Percentiles rank a stretch among this genome's conserved stretches.
These are phyloP conservation scores for Wickerhamomyces rabaulensis DNA, from an alignment of 805 yeast genomes.

Conservation along the genomic window DNA sequence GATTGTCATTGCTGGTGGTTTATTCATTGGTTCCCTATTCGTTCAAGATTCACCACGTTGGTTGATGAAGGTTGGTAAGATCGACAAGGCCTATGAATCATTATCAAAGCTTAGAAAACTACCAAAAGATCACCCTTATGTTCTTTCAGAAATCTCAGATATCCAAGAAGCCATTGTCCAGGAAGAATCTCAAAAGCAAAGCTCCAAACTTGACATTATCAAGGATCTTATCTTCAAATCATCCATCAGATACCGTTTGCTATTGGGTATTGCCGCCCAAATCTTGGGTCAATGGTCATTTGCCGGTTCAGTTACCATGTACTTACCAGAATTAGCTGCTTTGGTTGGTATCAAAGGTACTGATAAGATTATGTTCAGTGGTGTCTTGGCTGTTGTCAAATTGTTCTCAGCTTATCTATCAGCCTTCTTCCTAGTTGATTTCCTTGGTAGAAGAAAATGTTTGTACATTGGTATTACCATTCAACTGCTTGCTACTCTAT, in stretches of 20 bases:
- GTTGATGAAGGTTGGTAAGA: slow-evolving; percentile 34
- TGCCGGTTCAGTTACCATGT: slow-evolving; percentile 50
- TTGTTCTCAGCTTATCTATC: slow-evolving; percentile 41
- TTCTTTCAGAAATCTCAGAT: slow-evolving; percentile 45
- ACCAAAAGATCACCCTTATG: slow-evolving; percentile 42
- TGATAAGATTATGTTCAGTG: slow-evolving; percentile 41
- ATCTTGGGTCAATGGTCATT: slow-evolving; percentile 57
- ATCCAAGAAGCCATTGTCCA: slow-evolving; percentile 38
- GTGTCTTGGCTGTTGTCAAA: slow-evolving; percentile 50
- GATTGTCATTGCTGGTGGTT: slow-evolving; percentile 41
- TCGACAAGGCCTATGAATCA: slow-evolving; percentile 36
- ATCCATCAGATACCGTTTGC: slow-evolving; percentile 42
- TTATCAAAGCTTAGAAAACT: slow-evolving; percentile 40
- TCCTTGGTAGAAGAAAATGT: slow-evolving; percentile 46
- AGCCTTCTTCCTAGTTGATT: slow-evolving; percentile 51
- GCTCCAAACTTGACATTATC: slow-evolving; percentile 21
- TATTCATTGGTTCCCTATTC: slow-evolving; percentile 37
- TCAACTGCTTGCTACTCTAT: slow-evolving; percentile 39
- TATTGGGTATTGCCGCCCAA: slow-evolving; percentile 38
- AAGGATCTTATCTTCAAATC: slow-evolving; percentile 32
- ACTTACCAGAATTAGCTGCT: slow-evolving; percentile 47
- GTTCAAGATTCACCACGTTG: slow-evolving; percentile 47
- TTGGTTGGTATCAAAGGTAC: slow-evolving; percentile 40
- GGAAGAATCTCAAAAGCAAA: slow-evolving; percentile 19
- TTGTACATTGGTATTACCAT: slow-evolving; percentile 43